Percentiles rank a stretch among this genome's conserved stretches.
phyloP scores from a whole-genome alignment of 306 rosid genomes.

The Cicer arietinum region DNA sequence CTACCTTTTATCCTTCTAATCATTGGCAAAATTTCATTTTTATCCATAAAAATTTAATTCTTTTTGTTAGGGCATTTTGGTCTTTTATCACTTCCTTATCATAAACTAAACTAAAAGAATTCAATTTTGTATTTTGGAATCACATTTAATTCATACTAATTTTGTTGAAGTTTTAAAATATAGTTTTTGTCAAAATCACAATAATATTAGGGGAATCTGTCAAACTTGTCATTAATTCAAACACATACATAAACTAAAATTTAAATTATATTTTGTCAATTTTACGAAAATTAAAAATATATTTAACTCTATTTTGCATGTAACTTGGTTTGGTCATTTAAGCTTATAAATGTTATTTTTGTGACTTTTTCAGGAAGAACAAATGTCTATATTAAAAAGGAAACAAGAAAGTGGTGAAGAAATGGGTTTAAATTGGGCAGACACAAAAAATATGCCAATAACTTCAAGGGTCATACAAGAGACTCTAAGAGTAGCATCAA shows the following conservation, averaged over 20 bases:
- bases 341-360: background rate
- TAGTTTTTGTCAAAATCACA: too few relatives aligned
- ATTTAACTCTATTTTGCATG: background rate
- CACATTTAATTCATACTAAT: too few relatives aligned
- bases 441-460: conserved; percentile 76
- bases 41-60: background rate
- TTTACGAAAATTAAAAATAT: background rate
- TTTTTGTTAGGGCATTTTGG: background rate
- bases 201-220: too few relatives aligned
- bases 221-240: too few relatives aligned
- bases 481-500: conserved; percentile 87
- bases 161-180: too few relatives aligned
- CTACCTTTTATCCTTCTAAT: conserved; percentile 19
- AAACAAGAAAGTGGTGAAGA: conserved; percentile 57
- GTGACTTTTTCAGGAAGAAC: conserved; percentile 67
- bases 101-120: background rate
- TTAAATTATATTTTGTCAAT: background rate
- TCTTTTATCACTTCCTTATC: background rate
- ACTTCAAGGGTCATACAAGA: conserved; percentile 85
- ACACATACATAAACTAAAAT: too few relatives aligned
- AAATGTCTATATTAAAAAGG: conserved; percentile 52
- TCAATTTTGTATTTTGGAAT: background rate
- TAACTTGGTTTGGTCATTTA: background rate
- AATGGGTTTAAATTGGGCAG: conserved; percentile 66
- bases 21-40: conserved; percentile 8